These are phyloP conservation scores for Acanthamoeba lenticulata DNA, from an alignment of 208 protist genomes.

Conservation along the genomic window DNA sequence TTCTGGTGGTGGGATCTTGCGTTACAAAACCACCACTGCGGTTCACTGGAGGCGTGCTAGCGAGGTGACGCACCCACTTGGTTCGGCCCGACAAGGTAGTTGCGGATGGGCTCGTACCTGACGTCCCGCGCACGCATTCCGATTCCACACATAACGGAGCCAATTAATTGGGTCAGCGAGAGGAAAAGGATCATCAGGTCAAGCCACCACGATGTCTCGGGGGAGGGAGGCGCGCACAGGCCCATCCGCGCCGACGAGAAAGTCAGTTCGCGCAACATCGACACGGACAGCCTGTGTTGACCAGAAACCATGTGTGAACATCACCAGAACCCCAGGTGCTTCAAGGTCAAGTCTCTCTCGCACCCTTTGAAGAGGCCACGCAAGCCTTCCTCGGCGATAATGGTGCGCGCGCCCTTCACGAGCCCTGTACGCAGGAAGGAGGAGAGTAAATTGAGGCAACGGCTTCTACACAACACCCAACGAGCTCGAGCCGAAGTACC, in stretches of 20 bases:
- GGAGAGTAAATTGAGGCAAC: too few relatives aligned
- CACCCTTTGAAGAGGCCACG: slow-evolving; percentile 7
- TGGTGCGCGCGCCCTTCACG: background rate
- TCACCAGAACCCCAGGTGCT: background rate
- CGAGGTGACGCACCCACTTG: background rate
- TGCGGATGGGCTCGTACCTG: slow-evolving; percentile 37
- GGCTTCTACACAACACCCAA: too few relatives aligned
- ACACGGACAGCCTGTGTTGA: background rate
- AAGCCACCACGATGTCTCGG: too few relatives aligned
- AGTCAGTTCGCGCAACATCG: background rate
- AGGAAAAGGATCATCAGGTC: too few relatives aligned
- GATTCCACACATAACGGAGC: too few relatives aligned
- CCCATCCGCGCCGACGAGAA: background rate
- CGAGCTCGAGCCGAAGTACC: too few relatives aligned
- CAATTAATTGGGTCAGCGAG: too few relatives aligned
- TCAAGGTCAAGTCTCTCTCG: background rate
- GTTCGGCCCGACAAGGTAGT: background rate
- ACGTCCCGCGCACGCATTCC: too few relatives aligned
- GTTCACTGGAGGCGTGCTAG: too few relatives aligned
- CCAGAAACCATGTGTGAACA: background rate
- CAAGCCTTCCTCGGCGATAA: background rate
- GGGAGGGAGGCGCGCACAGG: too few relatives aligned
- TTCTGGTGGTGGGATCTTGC: background rate
- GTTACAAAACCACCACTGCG: background rate
- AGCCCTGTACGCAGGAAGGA: background rate